phyloP scores from a whole-genome alignment of 208 protist species.

The Acanthamoeba triangularis region DNA sequence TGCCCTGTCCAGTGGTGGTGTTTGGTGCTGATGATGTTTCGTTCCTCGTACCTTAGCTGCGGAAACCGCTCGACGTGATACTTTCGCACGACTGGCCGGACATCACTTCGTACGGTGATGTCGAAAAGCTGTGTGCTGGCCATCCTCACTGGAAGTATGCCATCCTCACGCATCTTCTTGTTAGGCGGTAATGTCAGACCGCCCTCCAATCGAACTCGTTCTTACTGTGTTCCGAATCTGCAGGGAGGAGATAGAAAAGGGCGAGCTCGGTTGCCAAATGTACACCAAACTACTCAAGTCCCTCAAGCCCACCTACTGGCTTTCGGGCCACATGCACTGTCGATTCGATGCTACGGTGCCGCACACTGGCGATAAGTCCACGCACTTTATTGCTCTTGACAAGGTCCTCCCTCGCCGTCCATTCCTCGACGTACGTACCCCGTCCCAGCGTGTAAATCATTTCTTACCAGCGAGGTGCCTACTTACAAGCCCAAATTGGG shows the following conservation, averaged over 20 bases:
- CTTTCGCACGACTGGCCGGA: slow-evolving; percentile 72
- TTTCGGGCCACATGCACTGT: slow-evolving; percentile 70
- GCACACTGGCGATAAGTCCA: neutral
- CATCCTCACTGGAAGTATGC: neutral
- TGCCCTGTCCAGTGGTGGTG: neutral
- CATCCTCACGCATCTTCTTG: neutral
- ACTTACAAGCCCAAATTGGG: neutral
- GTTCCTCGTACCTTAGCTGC: neutral
- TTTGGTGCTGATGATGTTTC: neutral
- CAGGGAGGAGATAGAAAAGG: slow-evolving; percentile 48
- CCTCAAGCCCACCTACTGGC: slow-evolving; percentile 64
- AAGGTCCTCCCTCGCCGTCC: neutral
- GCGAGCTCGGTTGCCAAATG: neutral
- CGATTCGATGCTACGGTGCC: slow-evolving; percentile 47
- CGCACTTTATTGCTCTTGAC: slow-evolving; percentile 38
- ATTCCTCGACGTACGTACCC: slow-evolving; percentile 36
- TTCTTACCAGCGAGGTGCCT: neutral
- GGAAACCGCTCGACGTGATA: slow-evolving; percentile 25
- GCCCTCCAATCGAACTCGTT: too few species aligned
- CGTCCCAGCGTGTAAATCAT: neutral
- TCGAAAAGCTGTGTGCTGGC: neutral
- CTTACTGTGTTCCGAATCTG: neutral
- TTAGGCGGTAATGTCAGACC: neutral
- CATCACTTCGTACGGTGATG: slow-evolving; percentile 25
- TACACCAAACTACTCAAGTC: neutral